These are phyloP conservation scores for Tulasnella sp. DNA, from an alignment of 768 basidiomycete genomes.

Conservation along the genomic window DNA sequence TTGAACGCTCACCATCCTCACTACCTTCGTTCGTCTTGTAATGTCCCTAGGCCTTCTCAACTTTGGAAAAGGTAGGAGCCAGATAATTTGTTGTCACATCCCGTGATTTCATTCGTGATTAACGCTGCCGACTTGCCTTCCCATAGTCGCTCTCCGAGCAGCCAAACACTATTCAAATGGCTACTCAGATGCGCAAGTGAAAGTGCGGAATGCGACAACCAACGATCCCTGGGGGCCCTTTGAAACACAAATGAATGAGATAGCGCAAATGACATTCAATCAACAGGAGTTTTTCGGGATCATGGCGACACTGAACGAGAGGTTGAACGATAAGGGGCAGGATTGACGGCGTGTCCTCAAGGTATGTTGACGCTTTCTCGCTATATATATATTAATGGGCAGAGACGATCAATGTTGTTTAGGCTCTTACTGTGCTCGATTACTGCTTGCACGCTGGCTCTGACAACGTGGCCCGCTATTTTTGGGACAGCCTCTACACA, in stretches of 20 bases:
- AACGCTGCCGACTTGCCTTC: not conserved
- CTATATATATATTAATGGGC: not conserved
- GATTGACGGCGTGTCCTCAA: constrained; percentile 99
- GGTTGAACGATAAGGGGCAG: constrained; percentile 97
- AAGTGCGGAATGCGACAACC: constrained; percentile 91
- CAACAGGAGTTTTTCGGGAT: constrained; percentile 98
- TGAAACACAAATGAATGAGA: constrained; percentile 97
- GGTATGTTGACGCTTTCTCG: constrained; percentile 39
- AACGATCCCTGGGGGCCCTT: constrained; percentile 98
- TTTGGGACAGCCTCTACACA: constrained; percentile 92
- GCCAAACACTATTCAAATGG: constrained; percentile 90
- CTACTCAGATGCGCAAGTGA: constrained; percentile 90
- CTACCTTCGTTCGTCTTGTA: no score
- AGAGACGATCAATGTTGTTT: not conserved
- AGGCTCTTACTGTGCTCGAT: constrained; percentile 90
- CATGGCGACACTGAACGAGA: constrained; percentile 99
- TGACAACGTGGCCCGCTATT: constrained; percentile 97
- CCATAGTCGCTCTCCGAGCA: constrained; percentile 54
- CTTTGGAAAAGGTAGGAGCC: constrained; percentile 51
- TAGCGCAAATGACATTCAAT: constrained; percentile 93
- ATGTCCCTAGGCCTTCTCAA: constrained; percentile 46
- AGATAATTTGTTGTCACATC: not conserved
- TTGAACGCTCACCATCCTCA: no score
- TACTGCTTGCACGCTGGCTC: constrained; percentile 94
- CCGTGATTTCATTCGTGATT: not conserved